A percentile compares a stretch with the other conserved stretches of the same genome.
These are phyloP conservation scores for Tetrapisispora iriomotensis DNA, from an alignment of 805 yeast species.

Conservation along the genomic window DNA sequence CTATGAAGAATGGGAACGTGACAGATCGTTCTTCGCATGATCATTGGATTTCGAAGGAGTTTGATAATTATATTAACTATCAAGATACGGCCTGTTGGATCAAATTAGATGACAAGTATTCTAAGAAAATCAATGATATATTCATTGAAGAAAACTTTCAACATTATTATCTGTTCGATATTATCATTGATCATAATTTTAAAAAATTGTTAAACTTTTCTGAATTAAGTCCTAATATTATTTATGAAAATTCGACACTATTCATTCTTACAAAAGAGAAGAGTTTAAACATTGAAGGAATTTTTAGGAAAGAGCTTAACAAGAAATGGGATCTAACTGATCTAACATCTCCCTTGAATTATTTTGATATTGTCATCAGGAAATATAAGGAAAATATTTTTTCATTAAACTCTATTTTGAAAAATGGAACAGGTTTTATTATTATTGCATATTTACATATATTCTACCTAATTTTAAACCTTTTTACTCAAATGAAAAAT, in stretches of 20 bases:
- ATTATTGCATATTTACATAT: conserved; percentile 76
- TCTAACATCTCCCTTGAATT: neutral
- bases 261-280: neutral
- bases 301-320: neutral
- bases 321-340: neutral
- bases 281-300: neutral
- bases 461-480: conserved; percentile 69
- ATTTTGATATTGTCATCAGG: neutral
- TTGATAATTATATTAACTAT: conserved; percentile 19
- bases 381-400: neutral
- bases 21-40: neutral
- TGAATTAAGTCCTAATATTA: conserved; percentile 1
- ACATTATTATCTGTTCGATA: conserved; percentile 24
- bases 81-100: conserved; percentile 15
- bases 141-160: conserved; percentile 6
- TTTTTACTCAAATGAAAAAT: conserved; percentile 64
- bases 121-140: conserved; percentile 5
- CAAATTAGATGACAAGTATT: conserved; percentile 13
- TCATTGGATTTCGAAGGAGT: conserved; percentile 14
- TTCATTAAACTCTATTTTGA: neutral
- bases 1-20: neutral
- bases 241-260: conserved; percentile 1
- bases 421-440: conserved; percentile 39
- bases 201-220: neutral
- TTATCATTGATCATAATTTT: conserved; percentile 16